These are phyloP conservation scores for Phytophthora fragariaefolia DNA, from an alignment of 352 stramenopile genomes.

Conservation along the genomic window DNA sequence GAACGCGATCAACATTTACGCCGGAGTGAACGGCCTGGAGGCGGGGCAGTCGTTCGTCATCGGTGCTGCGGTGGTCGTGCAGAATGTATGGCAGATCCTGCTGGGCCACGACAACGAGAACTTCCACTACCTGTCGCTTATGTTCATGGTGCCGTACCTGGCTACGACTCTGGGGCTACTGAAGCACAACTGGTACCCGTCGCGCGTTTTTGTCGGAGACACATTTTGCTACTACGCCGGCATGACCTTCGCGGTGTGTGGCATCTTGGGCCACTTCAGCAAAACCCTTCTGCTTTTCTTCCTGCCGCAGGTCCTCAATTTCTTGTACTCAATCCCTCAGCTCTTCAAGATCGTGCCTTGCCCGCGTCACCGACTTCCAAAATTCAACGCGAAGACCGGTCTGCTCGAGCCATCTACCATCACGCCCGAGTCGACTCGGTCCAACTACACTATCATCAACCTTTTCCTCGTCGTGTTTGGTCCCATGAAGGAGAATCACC, in stretches of 20 bases:
- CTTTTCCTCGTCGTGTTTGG: slow-evolving; percentile 87
- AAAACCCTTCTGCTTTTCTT: slow-evolving; percentile 99
- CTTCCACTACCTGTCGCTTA: slow-evolving; percentile 95
- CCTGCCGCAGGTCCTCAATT: slow-evolving; percentile 98
- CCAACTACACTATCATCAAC: slow-evolving; percentile 92
- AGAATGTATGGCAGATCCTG: slow-evolving; percentile 96
- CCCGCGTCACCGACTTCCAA: slow-evolving; percentile 97
- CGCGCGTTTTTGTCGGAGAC: slow-evolving; percentile 98
- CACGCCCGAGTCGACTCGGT: slow-evolving; percentile 77
- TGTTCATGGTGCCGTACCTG: slow-evolving; percentile 97
- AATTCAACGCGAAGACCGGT: slow-evolving; percentile 93
- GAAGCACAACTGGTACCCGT: slow-evolving; percentile 98
- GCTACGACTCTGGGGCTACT: slow-evolving; percentile 94
- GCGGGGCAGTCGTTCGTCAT: slow-evolving; percentile 95
- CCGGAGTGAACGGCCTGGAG: slow-evolving; percentile 99
- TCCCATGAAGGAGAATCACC: slow-evolving; percentile 78
- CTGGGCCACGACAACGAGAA: slow-evolving; percentile 83
- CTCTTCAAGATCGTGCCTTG: slow-evolving; percentile 98
- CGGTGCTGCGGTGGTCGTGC: slow-evolving; percentile 93
- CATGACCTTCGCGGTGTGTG: slow-evolving; percentile 98
- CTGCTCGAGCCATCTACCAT: slow-evolving; percentile 94
- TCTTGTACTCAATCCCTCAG: slow-evolving; percentile 98
- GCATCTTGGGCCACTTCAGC: slow-evolving; percentile 97
- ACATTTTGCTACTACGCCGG: slow-evolving; percentile 99
- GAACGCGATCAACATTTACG: slow-evolving; percentile 99